Percentiles rank a stretch among this genome's conserved stretches.
These are phyloP conservation scores for Aspergillus amoenus DNA, from an alignment of 2,329 filamentous ascomycete species.

Conservation along the genomic window DNA sequence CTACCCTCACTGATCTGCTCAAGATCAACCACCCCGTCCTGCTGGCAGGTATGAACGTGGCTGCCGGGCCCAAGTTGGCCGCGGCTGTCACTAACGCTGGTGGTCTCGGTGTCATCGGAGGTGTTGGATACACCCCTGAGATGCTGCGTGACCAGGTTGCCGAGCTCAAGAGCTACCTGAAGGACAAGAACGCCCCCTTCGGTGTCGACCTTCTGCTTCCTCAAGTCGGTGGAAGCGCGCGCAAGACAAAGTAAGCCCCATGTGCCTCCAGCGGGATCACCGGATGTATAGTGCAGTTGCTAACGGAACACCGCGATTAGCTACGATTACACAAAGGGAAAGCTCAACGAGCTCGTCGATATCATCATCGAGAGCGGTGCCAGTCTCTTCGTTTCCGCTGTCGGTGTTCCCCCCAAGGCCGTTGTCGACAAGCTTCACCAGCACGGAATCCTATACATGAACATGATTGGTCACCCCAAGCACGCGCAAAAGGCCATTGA, in stretches of 20 bases:
- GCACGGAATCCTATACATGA: conserved; percentile 92
- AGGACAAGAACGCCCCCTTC: conserved; percentile 23
- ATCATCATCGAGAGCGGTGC: conserved; percentile 91
- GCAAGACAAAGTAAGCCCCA: conserved; percentile 78
- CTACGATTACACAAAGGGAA: conserved; percentile 99
- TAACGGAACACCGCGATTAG: conserved; percentile 48
- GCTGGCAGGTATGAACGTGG: conserved; percentile 98
- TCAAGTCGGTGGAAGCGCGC: conserved; percentile 88
- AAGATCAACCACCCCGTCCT: conserved; percentile 96
- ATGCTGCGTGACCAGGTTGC: conserved; percentile 95
- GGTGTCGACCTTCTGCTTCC: conserved; percentile 66
- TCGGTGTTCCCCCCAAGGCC: conserved; percentile 85
- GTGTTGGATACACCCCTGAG: conserved; percentile 87
- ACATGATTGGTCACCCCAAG: conserved; percentile 99
- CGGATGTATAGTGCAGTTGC: background rate
- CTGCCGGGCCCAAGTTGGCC: conserved; percentile 91
- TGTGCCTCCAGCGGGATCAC: background rate
- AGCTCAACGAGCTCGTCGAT: conserved; percentile 84
- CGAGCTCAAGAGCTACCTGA: conserved; percentile 69
- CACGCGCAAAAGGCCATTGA: conserved; percentile 96
- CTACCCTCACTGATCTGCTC: conserved; percentile 90
- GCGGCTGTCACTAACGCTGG: conserved; percentile 97
- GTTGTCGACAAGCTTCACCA: conserved; percentile 90
- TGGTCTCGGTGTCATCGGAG: conserved; percentile 93
- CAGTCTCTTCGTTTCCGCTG: conserved; percentile 92